Evolutionary conservation across 192 early-diverging fungal genomes (phyloP).

Genomic region (Gryganskiella cystojenkinii): DNA sequence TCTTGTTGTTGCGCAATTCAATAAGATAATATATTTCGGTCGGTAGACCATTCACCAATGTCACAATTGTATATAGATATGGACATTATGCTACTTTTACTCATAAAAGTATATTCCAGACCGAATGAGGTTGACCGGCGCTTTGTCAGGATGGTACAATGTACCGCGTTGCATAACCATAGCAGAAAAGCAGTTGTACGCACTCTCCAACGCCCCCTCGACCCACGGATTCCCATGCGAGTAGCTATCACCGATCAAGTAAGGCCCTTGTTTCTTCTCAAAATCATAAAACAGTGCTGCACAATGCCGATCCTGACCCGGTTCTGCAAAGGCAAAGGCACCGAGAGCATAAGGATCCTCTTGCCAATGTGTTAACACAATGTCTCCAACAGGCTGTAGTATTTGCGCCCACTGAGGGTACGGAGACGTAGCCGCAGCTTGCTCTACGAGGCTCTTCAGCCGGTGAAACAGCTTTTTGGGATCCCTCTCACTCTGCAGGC

Average conservation of each 20-base stretch:
- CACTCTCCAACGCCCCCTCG: conserved; percentile 7
- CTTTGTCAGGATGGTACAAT: conserved; percentile 10
- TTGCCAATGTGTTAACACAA: conserved; percentile 21
- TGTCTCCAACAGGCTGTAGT: conserved; percentile 3
- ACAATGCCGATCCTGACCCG: conserved; percentile 9
- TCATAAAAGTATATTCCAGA: conserved; percentile 8
- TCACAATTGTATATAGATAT: neutral
- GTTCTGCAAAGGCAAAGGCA: conserved; percentile 12
- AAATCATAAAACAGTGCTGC: conserved; percentile 9
- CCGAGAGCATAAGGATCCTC: conserved; percentile 13
- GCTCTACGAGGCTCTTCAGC: neutral
- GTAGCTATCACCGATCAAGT: conserved; percentile 17
- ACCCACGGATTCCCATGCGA: conserved; percentile 14
- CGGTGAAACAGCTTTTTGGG: conserved; percentile 1
- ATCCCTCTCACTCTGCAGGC: conserved; percentile 15
- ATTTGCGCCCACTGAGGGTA: conserved; percentile 9
- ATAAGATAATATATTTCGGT: no score
- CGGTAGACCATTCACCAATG: no score
- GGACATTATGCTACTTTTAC: conserved; percentile 1
- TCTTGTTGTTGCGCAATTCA: conserved; percentile 18
- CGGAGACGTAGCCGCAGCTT: conserved; percentile 3
- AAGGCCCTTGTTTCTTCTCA: conserved; percentile 1
- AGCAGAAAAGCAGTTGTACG: conserved; percentile 15
- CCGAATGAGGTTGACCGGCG: conserved; percentile 6
- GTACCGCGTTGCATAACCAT: conserved; percentile 9